Evolutionary conservation across 805 yeast species (phyloP).

Genomic region (Schwanniomyces sp.): DNA sequence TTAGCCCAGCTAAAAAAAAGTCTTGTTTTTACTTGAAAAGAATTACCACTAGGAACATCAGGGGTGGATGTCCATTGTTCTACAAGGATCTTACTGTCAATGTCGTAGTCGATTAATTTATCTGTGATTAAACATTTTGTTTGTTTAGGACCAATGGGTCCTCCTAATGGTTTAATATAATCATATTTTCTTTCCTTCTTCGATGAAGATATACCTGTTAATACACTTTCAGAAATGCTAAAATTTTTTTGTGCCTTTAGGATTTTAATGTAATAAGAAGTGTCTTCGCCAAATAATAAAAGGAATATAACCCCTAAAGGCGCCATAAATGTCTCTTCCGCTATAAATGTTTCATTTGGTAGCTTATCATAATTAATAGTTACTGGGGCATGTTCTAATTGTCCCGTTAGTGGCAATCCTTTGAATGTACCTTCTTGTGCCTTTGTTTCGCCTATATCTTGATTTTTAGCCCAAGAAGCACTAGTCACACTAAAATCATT

Average conservation of each 20-base stretch:
- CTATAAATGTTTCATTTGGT: constrained; percentile 53
- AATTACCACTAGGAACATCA: constrained; percentile 78
- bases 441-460: neutral
- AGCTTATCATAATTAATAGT: constrained; percentile 43
- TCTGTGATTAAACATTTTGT: constrained; percentile 68
- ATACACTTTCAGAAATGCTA: constrained; percentile 49
- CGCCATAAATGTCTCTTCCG: constrained; percentile 53
- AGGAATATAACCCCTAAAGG: constrained; percentile 64
- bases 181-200: constrained; percentile 47
- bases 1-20: constrained; percentile 63
- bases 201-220: constrained; percentile 27
- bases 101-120: constrained; percentile 51
- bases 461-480: neutral
- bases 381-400: constrained; percentile 51
- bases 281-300: constrained; percentile 63
- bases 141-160: constrained; percentile 75
- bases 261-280: constrained; percentile 41
- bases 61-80: constrained; percentile 67
- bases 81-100: constrained; percentile 46
- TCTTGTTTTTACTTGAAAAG: constrained; percentile 62
- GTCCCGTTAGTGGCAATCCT: constrained; percentile 44
- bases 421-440: constrained; percentile 18
- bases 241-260: constrained; percentile 63
- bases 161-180: constrained; percentile 63
- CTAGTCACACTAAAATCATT: neutral